Conservation (phyloP, 2,329 filamentous ascomycete species). For the Ophiosphaerella narmari region DNA sequence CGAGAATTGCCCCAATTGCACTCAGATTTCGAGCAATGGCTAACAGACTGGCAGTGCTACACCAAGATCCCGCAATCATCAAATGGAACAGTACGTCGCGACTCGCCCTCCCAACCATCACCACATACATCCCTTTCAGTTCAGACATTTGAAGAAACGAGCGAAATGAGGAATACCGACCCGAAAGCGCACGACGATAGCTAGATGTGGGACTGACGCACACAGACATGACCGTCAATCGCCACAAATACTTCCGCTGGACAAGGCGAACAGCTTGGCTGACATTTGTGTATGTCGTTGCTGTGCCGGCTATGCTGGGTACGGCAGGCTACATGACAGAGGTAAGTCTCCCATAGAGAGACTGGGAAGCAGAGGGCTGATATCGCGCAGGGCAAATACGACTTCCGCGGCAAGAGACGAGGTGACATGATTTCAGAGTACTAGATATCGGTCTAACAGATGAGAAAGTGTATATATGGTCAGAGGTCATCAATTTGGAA, state of each 20-base stretch:
- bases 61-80: conserved; percentile 61
- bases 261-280: conserved; percentile 80
- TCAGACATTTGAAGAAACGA: no score
- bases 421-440: conserved; percentile 84
- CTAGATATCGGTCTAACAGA: conserved; percentile 48
- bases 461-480: neutral
- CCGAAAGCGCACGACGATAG: neutral
- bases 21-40: conserved; percentile 22
- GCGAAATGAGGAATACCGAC: no score
- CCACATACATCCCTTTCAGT: no score
- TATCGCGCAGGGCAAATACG: conserved; percentile 73
- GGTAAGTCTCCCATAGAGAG: conserved; percentile 61
- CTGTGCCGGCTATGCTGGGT: conserved; percentile 72
- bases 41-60: conserved; percentile 49
- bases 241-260: conserved; percentile 96
- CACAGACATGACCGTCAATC: conserved; percentile 79
- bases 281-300: conserved; percentile 74
- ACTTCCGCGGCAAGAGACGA: conserved; percentile 84
- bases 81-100: conserved; percentile 57
- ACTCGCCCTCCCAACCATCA: neutral
- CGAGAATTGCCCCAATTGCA: neutral
- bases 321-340: conserved; percentile 80
- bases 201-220: conserved; percentile 9
- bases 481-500: neutral
- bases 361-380: conserved; percentile 18